These are phyloP conservation scores for Aspergillus sp. DNA, from an alignment of 2,329 filamentous ascomycete genomes.

Conservation along the genomic window DNA sequence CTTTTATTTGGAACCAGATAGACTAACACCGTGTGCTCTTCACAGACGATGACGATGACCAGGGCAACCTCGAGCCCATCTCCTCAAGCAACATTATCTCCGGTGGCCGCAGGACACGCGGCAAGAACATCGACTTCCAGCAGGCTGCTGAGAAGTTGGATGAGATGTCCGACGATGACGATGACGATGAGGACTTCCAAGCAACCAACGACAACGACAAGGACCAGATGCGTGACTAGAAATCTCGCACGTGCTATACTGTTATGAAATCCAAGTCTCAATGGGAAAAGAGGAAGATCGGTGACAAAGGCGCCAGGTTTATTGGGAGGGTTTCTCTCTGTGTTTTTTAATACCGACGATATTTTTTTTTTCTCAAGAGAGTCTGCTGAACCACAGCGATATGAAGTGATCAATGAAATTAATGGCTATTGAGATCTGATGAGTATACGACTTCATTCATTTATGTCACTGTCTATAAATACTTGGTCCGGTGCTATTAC, in stretches of 20 bases:
- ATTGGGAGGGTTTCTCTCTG: constrained; percentile 8
- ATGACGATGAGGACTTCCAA: constrained; percentile 50
- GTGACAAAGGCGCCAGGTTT: constrained; percentile 14
- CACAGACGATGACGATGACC: constrained; percentile 58
- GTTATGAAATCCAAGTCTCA: constrained; percentile 8
- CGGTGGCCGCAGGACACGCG: constrained; percentile 77
- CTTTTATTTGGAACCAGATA: not conserved
- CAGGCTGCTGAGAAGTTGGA: constrained; percentile 82
- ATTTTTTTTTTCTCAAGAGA: not conserved
- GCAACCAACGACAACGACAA: constrained; percentile 31
- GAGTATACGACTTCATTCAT: no score
- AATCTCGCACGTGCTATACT: constrained; percentile 3
- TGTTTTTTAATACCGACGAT: not conserved
- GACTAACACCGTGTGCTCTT: not conserved
- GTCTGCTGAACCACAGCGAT: not conserved
- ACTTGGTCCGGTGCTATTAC: no score
- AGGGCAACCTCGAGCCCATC: constrained; percentile 82
- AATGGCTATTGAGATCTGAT: not conserved
- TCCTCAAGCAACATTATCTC: constrained; percentile 81
- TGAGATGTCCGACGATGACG: constrained; percentile 57
- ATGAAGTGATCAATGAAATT: not conserved
- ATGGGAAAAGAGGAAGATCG: constrained; percentile 9
- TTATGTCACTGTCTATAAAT: no score
- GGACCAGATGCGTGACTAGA: constrained; percentile 38
- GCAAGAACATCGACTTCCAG: constrained; percentile 86